Base-by-base conservation (phyloP, 495 filamentous ascomycete species). In the Choiromyces venosus region DNA sequence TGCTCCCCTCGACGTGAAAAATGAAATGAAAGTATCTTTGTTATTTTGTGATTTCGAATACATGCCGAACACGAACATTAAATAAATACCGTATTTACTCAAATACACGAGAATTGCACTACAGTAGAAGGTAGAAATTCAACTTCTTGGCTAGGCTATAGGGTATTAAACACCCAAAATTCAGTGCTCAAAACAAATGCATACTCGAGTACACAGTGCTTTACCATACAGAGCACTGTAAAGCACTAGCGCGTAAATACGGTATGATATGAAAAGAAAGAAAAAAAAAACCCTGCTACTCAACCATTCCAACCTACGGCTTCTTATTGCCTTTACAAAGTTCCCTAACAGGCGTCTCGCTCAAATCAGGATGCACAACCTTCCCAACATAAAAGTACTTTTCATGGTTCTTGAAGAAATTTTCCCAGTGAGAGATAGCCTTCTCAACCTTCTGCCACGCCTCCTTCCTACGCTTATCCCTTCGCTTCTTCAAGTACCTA, bases 321-420 rank as follows among this genome's bases (percentile, higher is more conserved):
- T 83, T 78, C 75, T 77, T 79, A 71, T 86, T 84, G 21, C 78
- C 76, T 70, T 84, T 82, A 81, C 87, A 89, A 69, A 87, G 82
- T 79, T 82, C 82, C 82, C 83, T 83, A 76, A 83, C 80, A 69
- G 79, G 66, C 66, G 71, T 69, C 81, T 82, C 70, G 35, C 82
- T 82, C 67, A 81, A 69, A 78, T 74, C 66, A 79, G 82, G 67
- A 61, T 80, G 79, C 72, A 84, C 76, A 6, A 95, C 87, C 79
- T 83, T 86, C 9, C 93, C 93, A 35, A 93, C 90, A 82, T 87
- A 86, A 74, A 87, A 86, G 83, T 96, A 96, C 84, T 88, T 92
- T 79, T 88, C 84, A 80, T 87, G 89, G n/a, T 86, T 89, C 82
- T 82, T 87, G 82, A 97, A 99, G 84, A 97, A 91, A 25, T 85